Evolutionary conservation across 2,329 filamentous ascomycete genomes (phyloP), one percentile per base, ranked within the genome.

Genomic region (Cyclaneusma minus): DNA sequence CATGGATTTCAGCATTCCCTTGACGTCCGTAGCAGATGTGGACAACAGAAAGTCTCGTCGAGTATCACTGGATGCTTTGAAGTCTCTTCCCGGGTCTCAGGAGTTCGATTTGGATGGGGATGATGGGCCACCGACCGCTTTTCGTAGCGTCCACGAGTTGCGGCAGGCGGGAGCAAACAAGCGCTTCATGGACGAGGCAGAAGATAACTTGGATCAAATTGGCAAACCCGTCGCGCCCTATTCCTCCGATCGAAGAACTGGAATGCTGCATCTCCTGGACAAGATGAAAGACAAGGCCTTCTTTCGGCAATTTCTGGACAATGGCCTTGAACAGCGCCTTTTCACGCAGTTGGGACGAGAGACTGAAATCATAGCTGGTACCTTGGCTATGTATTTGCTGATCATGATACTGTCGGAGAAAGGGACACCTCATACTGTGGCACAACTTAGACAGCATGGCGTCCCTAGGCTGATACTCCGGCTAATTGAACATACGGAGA

Each of bases 251-350:
- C 55, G 71, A 35, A 57, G 70, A 28, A 61, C 62, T 27, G 68
- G 67, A 2, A 49, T 77, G 21, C 49, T 75, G 4, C 70, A 77
- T 35, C 46, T 77, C 21, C 62, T 62, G 2, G 56, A 62, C 22
- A 71, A 68, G 39, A 55, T 75, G 21, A 61, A 64, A 25, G 56
- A 74, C 25, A 71, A 72, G 39, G 58, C 57, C 1, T 84, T 80
- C 39, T 56, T 68, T 15, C 58, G 61, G 11, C 73, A 79, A 34
- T 84, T 93, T 40, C 62, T 78, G 12, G 74, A 84, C 34, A 74
- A 82, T 37, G 69, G 71, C 5, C 68, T 78, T 29, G 78, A 82
- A 34, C 64, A 71, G 28, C 66, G 65, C 16, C 57, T 94, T 10
- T 65, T 83, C 27, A 59, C 65, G 22, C 64, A 67, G 21, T 56